Evolutionary conservation across 805 yeast genomes (phyloP).

Genomic region (Isabelozyma pseudorhagii): DNA sequence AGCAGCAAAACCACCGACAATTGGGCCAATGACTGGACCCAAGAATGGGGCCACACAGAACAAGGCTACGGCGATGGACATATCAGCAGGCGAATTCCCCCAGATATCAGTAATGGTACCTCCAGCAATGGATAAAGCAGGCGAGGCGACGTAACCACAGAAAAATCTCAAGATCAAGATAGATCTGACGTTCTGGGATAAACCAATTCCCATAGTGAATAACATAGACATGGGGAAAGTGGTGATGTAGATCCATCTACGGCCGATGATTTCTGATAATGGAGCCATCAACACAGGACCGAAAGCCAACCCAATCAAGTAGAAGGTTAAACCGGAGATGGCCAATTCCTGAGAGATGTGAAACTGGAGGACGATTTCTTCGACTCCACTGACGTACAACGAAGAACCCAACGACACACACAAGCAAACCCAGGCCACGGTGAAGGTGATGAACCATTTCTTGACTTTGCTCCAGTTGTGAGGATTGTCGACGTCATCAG

Average conservation of each 20-base stretch:
- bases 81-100: constrained; percentile 48
- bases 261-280: constrained; percentile 64
- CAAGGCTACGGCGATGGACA: constrained; percentile 73
- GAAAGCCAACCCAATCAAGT: constrained; percentile 65
- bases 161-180: constrained; percentile 70
- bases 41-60: constrained; percentile 76
- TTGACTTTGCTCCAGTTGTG: constrained; percentile 63
- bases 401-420: constrained; percentile 77
- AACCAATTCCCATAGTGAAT: constrained; percentile 71
- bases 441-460: constrained; percentile 65
- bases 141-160: constrained; percentile 73
- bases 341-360: constrained; percentile 59
- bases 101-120: constrained; percentile 82
- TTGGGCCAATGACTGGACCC: constrained; percentile 78
- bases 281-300: constrained; percentile 76
- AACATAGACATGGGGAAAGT: constrained; percentile 67
- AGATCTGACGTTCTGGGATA: constrained; percentile 56
- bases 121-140: constrained; percentile 80
- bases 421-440: constrained; percentile 61
- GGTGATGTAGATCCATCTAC: constrained; percentile 56
- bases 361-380: constrained; percentile 47
- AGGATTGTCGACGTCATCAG: constrained; percentile 62
- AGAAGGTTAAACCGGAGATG: constrained; percentile 66
- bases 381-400: constrained; percentile 62
- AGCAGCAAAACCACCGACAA: constrained; percentile 70